Conservation (phyloP, 108 stramenopile species). For the Skeletonema potamos region DNA sequence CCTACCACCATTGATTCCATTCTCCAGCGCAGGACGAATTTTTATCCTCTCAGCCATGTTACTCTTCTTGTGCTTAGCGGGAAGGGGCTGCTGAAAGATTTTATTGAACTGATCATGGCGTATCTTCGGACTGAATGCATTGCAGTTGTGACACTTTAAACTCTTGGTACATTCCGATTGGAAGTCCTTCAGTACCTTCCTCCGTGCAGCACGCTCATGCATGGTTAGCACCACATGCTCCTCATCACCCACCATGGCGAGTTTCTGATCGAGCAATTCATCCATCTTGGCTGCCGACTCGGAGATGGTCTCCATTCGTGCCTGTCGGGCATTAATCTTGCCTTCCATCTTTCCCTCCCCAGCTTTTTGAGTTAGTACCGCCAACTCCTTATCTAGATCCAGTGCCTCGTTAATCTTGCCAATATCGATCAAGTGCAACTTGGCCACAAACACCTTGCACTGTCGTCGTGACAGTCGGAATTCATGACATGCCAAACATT, state of each 20-base stretch:
- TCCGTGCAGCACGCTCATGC: constrained; percentile 69
- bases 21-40: constrained; percentile 64
- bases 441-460: constrained; percentile 52
- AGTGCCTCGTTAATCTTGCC: constrained; percentile 57
- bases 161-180: constrained; percentile 50
- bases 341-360: constrained; percentile 11
- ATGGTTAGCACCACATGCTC: constrained; percentile 17
- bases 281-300: constrained; percentile 26
- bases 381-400: constrained; percentile 68
- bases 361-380: constrained; percentile 22
- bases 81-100: constrained; percentile 79
- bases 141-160: constrained; percentile 88
- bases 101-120: constrained; percentile 96
- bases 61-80: constrained; percentile 37
- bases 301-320: constrained; percentile 9
- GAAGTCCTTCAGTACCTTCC: constrained; percentile 75
- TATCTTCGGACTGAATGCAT: constrained; percentile 82
- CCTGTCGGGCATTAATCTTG: not conserved
- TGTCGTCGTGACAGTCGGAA: constrained; percentile 53
- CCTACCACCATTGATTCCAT: constrained; percentile 12
- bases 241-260: not conserved
- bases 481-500: constrained; percentile 94
- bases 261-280: constrained; percentile 25
- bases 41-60: constrained; percentile 68
- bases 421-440: constrained; percentile 66